Base-by-base conservation (phyloP, 116 monocot genomes). In the Cymodocea nodosa region DNA sequence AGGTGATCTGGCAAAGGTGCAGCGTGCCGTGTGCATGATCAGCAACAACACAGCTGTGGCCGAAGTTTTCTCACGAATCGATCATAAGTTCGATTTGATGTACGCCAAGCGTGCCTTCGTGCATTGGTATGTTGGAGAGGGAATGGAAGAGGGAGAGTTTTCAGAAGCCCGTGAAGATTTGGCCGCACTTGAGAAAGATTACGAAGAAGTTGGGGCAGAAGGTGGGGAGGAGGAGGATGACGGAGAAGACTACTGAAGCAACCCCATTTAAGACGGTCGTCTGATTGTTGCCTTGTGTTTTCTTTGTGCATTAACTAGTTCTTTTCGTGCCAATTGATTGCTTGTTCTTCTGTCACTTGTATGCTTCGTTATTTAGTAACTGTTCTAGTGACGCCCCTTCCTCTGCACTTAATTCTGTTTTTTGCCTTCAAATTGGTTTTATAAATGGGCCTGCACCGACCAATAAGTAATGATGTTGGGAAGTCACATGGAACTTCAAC, bases 21-120 rank as follows among this genome's bases (percentile, higher is more conserved):
- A 84, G 63, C 73, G 84, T 35, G 84, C 88, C 0, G 88, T 88
- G 9, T 88, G 88, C 84, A 88, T 88, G 88, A 84, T 88, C 66
- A 88, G 88, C 79, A 88, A 88, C 82, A 88, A 88, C 77, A 88
- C 88, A 1, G 88, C 88, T 0, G 88, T 88, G 14, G 88, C 81
- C 13, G 88, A 88, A 63, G 84, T 88, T 24, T 88, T 88, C 65
- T 65, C 74, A 11, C 81, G 88, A 25, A 88, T 88, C 13, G 84
- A 88, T 70, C 84, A 84, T 66, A 88, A 88, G 70, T 88, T 88
- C 6, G 88, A 89, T 54, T 72, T 89, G 62, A 89, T 89, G 89
- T 78, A 78, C 44, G 60, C 78, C 15, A 78, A 78, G 72, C 66
- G 78, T 56, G 78, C 78, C 7, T 78, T 78, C 36, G 78, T 78